These are phyloP conservation scores for Salix koriyanagi DNA, from an alignment of 345 rosid genomes.

Conservation along the genomic window DNA sequence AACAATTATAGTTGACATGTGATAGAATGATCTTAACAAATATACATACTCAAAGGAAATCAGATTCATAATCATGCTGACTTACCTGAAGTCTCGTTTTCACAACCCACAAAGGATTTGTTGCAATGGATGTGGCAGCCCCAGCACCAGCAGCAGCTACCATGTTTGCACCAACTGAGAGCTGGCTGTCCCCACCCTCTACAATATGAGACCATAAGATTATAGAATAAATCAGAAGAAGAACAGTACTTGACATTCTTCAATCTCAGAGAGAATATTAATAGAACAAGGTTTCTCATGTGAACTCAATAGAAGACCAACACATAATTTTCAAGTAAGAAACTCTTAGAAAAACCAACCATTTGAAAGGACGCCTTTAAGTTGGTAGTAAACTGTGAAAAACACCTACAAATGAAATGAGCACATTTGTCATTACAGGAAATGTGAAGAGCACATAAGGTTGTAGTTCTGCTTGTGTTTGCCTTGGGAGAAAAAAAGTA, in stretches of 20 bases:
- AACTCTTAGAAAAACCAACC: slow-evolving; percentile 49
- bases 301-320: slow-evolving; percentile 2
- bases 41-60: not conserved
- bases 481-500: not conserved
- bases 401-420: slow-evolving; percentile 59
- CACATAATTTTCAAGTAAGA: slow-evolving; percentile 4
- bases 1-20: not conserved
- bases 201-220: slow-evolving; percentile 10
- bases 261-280: not conserved
- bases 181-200: slow-evolving; percentile 48
- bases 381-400: slow-evolving; percentile 72
- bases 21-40: not conserved
- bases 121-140: slow-evolving; percentile 75
- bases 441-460: slow-evolving; percentile 13
- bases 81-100: slow-evolving; percentile 93
- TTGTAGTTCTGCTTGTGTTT: slow-evolving; percentile 1
- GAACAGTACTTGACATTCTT: not conserved
- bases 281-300: not conserved
- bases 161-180: slow-evolving; percentile 69
- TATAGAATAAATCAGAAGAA: slow-evolving; percentile 7
- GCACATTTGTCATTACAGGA: slow-evolving; percentile 19
- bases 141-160: slow-evolving; percentile 96
- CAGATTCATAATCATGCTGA: not conserved
- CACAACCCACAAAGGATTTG: slow-evolving; percentile 98
- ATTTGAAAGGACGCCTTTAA: slow-evolving; percentile 62